phyloP scores from a whole-genome alignment of 179 eudicot species.

The Actinidia chinensis region DNA sequence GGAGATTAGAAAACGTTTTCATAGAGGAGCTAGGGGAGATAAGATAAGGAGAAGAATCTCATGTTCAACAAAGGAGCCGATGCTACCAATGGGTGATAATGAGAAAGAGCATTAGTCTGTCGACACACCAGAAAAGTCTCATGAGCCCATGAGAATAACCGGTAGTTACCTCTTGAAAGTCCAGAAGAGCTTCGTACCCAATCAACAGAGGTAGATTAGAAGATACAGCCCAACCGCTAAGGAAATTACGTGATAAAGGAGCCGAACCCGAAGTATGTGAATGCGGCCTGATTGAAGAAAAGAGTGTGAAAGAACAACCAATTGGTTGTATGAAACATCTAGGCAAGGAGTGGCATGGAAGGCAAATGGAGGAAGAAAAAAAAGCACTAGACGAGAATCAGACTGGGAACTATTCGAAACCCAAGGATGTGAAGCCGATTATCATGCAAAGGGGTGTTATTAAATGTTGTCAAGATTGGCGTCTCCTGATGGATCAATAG shows the following conservation, averaged over 20 bases:
- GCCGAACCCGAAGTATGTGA: slow-evolving; percentile 21
- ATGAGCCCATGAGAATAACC: background rate
- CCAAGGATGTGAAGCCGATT: slow-evolving; percentile 26
- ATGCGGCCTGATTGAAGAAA: slow-evolving; percentile 21
- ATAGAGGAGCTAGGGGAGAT: background rate
- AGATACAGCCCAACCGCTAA: background rate
- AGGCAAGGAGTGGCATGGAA: slow-evolving; percentile 15
- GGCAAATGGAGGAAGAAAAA: slow-evolving; percentile 5
- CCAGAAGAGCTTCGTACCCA: background rate
- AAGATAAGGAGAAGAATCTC: background rate
- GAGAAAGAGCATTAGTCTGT: background rate
- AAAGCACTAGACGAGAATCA: background rate
- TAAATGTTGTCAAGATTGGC: slow-evolving; percentile 22
- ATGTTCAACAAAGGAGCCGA: background rate
- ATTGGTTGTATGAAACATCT: slow-evolving; percentile 9
- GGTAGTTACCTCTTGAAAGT: background rate
- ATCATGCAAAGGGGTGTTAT: slow-evolving; percentile 33
- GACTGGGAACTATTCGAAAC: slow-evolving; percentile 25
- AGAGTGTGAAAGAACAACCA: slow-evolving; percentile 15
- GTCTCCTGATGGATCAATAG: slow-evolving; percentile 21
- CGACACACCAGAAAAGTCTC: background rate
- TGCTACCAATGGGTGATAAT: background rate
- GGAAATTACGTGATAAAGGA: slow-evolving; percentile 6
- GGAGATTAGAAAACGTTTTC: background rate
- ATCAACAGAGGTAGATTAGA: background rate